Conservation (phyloP, 495 filamentous ascomycete genomes). For the Clavariopsis aquatica region DNA sequence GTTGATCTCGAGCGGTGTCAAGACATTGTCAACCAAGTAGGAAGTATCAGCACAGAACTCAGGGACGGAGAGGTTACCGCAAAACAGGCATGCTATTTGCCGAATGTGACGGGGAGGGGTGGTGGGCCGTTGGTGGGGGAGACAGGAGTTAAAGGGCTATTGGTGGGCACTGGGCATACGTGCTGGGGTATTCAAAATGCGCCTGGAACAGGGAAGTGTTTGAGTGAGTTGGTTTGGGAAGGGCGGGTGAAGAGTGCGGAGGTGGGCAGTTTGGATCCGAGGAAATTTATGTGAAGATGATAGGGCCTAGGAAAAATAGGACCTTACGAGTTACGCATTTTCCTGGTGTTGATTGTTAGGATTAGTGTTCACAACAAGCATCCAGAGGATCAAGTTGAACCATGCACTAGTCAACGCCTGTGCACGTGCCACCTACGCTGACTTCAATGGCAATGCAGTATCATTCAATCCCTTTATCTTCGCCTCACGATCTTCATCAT, state of each 20-base stretch:
- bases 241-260: constrained; percentile 45
- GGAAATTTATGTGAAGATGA: constrained; percentile 18
- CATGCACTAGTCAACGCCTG: background rate
- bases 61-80: constrained; percentile 74
- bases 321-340: no score
- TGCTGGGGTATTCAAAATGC: constrained; percentile 99
- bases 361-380: no score
- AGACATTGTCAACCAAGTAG: constrained; percentile 82
- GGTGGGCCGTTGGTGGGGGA: constrained; percentile 75
- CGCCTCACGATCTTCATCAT: background rate
- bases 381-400: background rate
- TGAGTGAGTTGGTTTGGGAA: constrained; percentile 59
- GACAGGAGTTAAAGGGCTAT: constrained; percentile 72
- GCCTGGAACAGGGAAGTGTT: constrained; percentile 83
- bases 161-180: constrained; percentile 87
- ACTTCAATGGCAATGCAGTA: background rate
- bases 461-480: background rate
- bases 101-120: constrained; percentile 61
- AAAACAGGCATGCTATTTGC: constrained; percentile 92
- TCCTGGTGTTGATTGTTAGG: no score
- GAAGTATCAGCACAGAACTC: constrained; percentile 73
- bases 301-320: no score
- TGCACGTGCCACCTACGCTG: background rate
- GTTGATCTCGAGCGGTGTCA: constrained; percentile 77
- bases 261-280: constrained; percentile 43